Evolutionary conservation across 208 protist genomes (phyloP), one percentile per base, ranked within the genome.

Genomic region (Leishmania tarentolae): DNA sequence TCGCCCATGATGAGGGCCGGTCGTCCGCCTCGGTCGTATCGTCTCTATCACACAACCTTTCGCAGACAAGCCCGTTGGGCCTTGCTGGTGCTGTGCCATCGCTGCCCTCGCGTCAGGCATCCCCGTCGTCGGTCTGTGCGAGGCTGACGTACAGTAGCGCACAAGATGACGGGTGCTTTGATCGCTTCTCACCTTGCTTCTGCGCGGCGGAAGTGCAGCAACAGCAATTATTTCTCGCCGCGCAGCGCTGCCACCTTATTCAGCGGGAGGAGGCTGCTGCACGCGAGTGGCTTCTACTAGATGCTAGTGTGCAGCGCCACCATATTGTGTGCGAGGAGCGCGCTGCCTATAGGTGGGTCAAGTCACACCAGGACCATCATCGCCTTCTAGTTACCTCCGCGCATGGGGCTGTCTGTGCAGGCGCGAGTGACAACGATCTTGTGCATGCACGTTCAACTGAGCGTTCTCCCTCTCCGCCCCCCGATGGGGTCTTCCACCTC

Each of bases 271-370:
- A 84, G 70, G 52, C 70, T 13, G 75, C 76, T 50, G 81, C 68
- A 42, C 76, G 81, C 0, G 76, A 71, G 76, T 76, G 75, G 81
- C 13, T 74, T 9, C 68, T 24, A 40, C n/a, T 81, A 53, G 76
- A 77, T 37, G 76, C 70, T n/a, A 72, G 70, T 73, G 61, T 78
- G 53, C 69, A 78, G 47, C 71, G 74, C 47, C 81, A 77, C 37
- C 75, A 66, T 46, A 40, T 81, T 40, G 71, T 73, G 4, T 68
- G 81, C n/a, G 70, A 73, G 76, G 76, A 80, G 71, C 81, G 74
- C 52, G 56, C 52, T 50, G 81, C 17, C n/a, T 76, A 24, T 40
- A 59, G 40, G 28, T 21, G 19, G 37, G 17, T 31, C 19, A 24
- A 77, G 6, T 66, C 37, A 19, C 24, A 35, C 24, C 74, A 65